phyloP scores from a whole-genome alignment of 2,329 filamentous ascomycete genomes.

The Beauveria scarabaeidicola region DNA sequence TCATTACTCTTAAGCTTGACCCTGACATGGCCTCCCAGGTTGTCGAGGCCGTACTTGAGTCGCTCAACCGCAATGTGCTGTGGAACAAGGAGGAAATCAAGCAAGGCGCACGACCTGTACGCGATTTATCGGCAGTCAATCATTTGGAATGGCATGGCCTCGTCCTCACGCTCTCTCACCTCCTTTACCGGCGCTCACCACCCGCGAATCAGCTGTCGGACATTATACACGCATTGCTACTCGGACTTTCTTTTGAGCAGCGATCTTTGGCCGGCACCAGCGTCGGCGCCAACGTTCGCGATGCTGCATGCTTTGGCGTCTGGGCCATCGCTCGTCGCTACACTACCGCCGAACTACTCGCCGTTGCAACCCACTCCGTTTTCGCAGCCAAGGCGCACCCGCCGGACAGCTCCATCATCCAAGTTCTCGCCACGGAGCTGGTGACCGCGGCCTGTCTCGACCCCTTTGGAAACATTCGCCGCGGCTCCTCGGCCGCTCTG shows the following conservation, averaged over 20 bases:
- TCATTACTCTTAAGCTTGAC: slow-evolving; percentile 74
- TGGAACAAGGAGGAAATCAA: slow-evolving; percentile 34
- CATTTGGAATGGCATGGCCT: slow-evolving; percentile 86
- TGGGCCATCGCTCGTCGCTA: slow-evolving; percentile 90
- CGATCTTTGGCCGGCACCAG: slow-evolving; percentile 76
- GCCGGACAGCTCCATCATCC: slow-evolving; percentile 47
- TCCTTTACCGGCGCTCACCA: slow-evolving; percentile 77
- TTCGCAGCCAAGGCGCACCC: slow-evolving; percentile 30
- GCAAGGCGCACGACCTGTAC: slow-evolving; percentile 26
- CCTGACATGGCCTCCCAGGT: slow-evolving; percentile 77
- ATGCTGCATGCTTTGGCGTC: slow-evolving; percentile 92
- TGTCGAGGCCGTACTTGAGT: slow-evolving; percentile 76
- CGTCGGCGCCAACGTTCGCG: slow-evolving; percentile 81
- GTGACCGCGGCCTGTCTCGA: slow-evolving; percentile 78
- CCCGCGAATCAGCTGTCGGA: slow-evolving; percentile 60
- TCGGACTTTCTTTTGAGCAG: slow-evolving; percentile 83
- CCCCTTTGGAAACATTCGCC: slow-evolving; percentile 83
- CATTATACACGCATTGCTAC: slow-evolving; percentile 67
- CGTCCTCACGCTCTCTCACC: slow-evolving; percentile 76
- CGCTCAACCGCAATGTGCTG: slow-evolving; percentile 49
- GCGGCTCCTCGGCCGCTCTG: slow-evolving; percentile 84
- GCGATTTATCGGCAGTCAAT: slow-evolving; percentile 68
- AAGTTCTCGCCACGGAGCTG: slow-evolving; percentile 72
- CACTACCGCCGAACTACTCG: slow-evolving; percentile 65
- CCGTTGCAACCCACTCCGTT: slow-evolving; percentile 44